Conservation (phyloP, 2,329 filamentous ascomycete species). For the Alternaria arborescens region DNA sequence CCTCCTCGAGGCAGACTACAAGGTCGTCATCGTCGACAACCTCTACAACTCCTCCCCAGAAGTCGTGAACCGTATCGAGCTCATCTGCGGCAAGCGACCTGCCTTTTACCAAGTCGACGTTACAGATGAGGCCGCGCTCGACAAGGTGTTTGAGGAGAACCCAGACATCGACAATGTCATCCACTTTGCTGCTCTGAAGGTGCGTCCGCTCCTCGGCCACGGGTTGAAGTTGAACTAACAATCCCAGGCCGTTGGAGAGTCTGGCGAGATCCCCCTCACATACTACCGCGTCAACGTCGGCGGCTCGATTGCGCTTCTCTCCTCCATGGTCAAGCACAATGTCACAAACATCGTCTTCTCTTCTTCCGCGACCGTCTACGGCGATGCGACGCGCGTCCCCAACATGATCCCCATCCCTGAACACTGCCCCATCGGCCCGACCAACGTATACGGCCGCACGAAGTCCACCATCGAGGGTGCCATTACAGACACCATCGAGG, state of each 20-base stretch:
- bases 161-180: slow-evolving; percentile 97
- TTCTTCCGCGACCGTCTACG: slow-evolving; percentile 96
- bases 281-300: slow-evolving; percentile 98
- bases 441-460: slow-evolving; percentile 97
- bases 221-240: slow-evolving; percentile 11
- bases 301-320: slow-evolving; percentile 86
- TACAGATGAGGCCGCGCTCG: slow-evolving; percentile 82
- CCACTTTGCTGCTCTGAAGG: slow-evolving; percentile 98
- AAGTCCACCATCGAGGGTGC: slow-evolving; percentile 92
- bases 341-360: slow-evolving; percentile 99
- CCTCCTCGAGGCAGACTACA: slow-evolving; percentile 91
- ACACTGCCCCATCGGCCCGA: slow-evolving; percentile 92
- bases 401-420: slow-evolving; percentile 99
- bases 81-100: slow-evolving; percentile 88
- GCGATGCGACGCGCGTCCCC: slow-evolving; percentile 92
- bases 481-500: slow-evolving; percentile 89
- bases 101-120: slow-evolving; percentile 87
- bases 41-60: slow-evolving; percentile 96
- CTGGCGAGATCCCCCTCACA: slow-evolving; percentile 89
- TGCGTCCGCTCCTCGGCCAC: slow-evolving; percentile 49
- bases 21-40: slow-evolving; percentile 95
- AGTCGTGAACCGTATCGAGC: slow-evolving; percentile 91
- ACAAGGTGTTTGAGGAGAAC: slow-evolving; percentile 87
- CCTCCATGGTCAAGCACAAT: slow-evolving; percentile 86
- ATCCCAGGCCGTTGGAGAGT: slow-evolving; percentile 91